Percentiles rank a stretch among this genome's conserved stretches.
Conservation (phyloP, 345 rosid genomes). For the Zanthoxylum bungeanum region DNA sequence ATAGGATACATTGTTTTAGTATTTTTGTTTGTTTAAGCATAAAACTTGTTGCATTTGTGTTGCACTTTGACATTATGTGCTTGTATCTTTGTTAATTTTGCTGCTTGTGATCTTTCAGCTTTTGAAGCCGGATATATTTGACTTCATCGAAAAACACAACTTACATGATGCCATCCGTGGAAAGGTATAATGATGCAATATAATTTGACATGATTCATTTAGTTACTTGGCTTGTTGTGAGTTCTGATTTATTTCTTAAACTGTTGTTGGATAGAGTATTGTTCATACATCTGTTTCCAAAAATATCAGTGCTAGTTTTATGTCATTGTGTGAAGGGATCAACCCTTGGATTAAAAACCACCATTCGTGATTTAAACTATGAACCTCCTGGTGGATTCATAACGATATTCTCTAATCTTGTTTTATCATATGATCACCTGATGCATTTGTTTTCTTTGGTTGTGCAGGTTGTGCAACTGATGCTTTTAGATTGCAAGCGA, state of each 20-base stretch:
- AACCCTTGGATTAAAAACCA: background rate
- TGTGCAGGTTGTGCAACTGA: slow-evolving; percentile 85
- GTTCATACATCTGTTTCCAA: background rate
- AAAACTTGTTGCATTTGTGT: slow-evolving; percentile 3
- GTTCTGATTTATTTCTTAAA: slow-evolving; percentile 14
- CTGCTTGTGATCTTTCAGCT: slow-evolving; percentile 55
- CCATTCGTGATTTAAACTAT: background rate
- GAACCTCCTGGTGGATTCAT: too few species aligned
- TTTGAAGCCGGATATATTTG: slow-evolving; percentile 85
- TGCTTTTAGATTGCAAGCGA: slow-evolving; percentile 85
- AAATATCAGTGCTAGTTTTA: too few species aligned
- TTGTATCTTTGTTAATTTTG: slow-evolving; percentile 11
- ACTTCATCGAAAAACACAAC: slow-evolving; percentile 77
- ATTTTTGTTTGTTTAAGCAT: background rate
- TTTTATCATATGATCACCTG: slow-evolving; percentile 8
- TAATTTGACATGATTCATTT: slow-evolving; percentile 6
- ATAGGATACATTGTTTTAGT: background rate
- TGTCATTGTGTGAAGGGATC: background rate
- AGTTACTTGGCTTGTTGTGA: slow-evolving; percentile 11
- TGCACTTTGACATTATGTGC: slow-evolving; percentile 8
- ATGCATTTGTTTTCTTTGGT: slow-evolving; percentile 11
- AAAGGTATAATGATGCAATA: slow-evolving; percentile 61
- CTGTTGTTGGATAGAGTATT: too few species aligned
- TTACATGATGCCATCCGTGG: slow-evolving; percentile 82
- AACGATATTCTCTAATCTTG: background rate